Conservation (phyloP, 2,329 filamentous ascomycete species). For the Penicillium sp. region DNA sequence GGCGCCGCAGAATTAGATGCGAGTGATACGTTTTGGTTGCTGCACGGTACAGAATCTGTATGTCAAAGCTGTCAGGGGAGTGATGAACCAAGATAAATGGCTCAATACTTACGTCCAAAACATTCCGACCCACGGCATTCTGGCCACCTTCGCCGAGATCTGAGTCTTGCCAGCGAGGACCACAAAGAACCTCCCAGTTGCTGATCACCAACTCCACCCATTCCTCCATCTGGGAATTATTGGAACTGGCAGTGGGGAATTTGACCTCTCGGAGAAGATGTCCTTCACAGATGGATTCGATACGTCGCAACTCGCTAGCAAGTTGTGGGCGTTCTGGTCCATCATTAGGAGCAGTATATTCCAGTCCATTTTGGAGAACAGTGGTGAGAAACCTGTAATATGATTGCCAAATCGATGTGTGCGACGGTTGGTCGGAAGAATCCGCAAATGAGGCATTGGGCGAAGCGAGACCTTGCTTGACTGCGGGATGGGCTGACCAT, state of each 20-base stretch:
- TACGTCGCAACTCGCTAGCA: slow-evolving; percentile 71
- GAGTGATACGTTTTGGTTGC: slow-evolving; percentile 95
- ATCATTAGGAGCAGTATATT: slow-evolving; percentile 37
- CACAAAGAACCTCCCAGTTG: slow-evolving; percentile 83
- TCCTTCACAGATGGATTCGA: slow-evolving; percentile 75
- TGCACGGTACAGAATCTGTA: slow-evolving; percentile 76
- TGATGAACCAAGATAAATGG: not conserved
- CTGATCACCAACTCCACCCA: slow-evolving; percentile 76
- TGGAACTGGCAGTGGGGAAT: slow-evolving; percentile 80
- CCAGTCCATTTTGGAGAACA: slow-evolving; percentile 60
- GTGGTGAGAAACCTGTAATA: slow-evolving; percentile 78
- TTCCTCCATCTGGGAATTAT: slow-evolving; percentile 72
- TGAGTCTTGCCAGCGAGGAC: slow-evolving; percentile 72
- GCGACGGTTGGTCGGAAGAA: slow-evolving; percentile 24
- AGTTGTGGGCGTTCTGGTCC: slow-evolving; percentile 59
- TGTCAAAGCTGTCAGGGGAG: slow-evolving; percentile 16
- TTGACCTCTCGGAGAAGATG: slow-evolving; percentile 72
- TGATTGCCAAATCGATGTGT: slow-evolving; percentile 68
- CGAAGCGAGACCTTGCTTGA: slow-evolving; percentile 31
- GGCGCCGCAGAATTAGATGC: slow-evolving; percentile 75
- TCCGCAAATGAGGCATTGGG: slow-evolving; percentile 19
- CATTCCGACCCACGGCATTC: slow-evolving; percentile 67
- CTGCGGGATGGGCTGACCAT: slow-evolving; percentile 41
- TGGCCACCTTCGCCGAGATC: slow-evolving; percentile 81
- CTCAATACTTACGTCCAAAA: slow-evolving; percentile 61